These are phyloP conservation scores for Carex cristatella DNA, from an alignment of 176 grass and related monocot genomes.

Conservation along the genomic window DNA sequence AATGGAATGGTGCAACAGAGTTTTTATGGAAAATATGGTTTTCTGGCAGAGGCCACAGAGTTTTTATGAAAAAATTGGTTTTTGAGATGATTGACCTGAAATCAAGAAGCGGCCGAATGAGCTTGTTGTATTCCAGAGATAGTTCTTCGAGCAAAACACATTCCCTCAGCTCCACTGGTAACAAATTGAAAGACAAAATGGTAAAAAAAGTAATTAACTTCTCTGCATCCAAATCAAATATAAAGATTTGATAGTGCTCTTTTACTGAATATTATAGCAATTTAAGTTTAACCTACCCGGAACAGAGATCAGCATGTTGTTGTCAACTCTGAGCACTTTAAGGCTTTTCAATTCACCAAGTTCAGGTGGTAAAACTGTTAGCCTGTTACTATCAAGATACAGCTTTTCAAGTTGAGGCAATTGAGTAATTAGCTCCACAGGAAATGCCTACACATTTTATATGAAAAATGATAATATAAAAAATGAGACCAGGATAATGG, in stretches of 20 bases:
- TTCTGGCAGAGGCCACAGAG: conserved; percentile 29
- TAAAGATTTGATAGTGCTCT: background rate
- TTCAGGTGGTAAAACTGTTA: conserved; percentile 84
- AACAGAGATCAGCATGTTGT: conserved; percentile 89
- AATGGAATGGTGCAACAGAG: conserved; percentile 16
- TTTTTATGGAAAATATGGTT: conserved; percentile 3
- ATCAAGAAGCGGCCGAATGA: conserved; percentile 91
- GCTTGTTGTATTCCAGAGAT: conserved; percentile 90
- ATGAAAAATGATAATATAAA: conserved; percentile 11
- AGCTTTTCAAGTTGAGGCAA: conserved; percentile 83
- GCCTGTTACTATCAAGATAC: conserved; percentile 86
- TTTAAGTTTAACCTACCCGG: conserved; percentile 54
- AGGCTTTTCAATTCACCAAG: conserved; percentile 81
- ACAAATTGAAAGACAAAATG: background rate
- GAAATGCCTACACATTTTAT: conserved; percentile 52
- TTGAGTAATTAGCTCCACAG: conserved; percentile 67
- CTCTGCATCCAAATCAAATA: background rate
- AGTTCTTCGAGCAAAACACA: conserved; percentile 89
- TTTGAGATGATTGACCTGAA: conserved; percentile 75
- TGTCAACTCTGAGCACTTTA: conserved; percentile 78
- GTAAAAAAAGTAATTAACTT: background rate
- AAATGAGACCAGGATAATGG: background rate
- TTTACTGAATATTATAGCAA: background rate
- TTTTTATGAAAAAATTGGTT: conserved; percentile 4
- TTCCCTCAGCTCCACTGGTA: conserved; percentile 72